Percentiles rank a stretch among this genome's conserved stretches.
Conservation (phyloP, 129 eudicot genomes). For the Solidago caesia region DNA sequence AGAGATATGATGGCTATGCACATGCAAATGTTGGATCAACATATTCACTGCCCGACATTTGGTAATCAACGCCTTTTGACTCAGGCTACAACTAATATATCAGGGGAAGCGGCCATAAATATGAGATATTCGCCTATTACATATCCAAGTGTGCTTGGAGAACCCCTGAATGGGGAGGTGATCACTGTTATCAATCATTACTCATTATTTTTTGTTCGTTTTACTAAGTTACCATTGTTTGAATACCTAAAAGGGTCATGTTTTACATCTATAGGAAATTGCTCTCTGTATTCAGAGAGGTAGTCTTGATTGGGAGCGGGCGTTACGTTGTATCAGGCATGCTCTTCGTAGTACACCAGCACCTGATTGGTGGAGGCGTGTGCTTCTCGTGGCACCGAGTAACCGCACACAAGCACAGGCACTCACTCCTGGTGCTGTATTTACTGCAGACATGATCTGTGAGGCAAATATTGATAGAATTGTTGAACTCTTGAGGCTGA, state of each 20-base stretch:
- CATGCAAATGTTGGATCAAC: slow-evolving; percentile 98
- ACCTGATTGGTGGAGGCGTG: slow-evolving; percentile 98
- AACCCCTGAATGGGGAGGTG: slow-evolving; percentile 99
- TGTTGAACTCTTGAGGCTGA: slow-evolving; percentile 79
- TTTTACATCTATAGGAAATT: slow-evolving; percentile 61
- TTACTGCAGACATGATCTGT: slow-evolving; percentile 90
- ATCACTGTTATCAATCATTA: slow-evolving; percentile 26
- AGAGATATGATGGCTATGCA: slow-evolving; percentile 97
- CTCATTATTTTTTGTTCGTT: slow-evolving; percentile 5
- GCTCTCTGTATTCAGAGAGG: slow-evolving; percentile 84
- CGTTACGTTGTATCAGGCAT: slow-evolving; percentile 84
- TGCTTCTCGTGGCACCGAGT: slow-evolving; percentile 88
- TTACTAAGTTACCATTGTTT: slow-evolving; percentile 12
- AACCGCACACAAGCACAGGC: slow-evolving; percentile 60
- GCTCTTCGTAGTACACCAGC: slow-evolving; percentile 96
- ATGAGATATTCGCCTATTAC: slow-evolving; percentile 95
- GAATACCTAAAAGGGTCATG: slow-evolving; percentile 1
- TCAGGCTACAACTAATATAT: slow-evolving; percentile 59
- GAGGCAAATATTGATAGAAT: slow-evolving; percentile 93
- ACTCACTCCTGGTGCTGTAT: slow-evolving; percentile 91
- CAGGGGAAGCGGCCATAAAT: slow-evolving; percentile 67
- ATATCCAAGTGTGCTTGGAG: slow-evolving; percentile 98
- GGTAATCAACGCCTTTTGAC: slow-evolving; percentile 84
- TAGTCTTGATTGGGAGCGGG: slow-evolving; percentile 93
- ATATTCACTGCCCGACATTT: slow-evolving; percentile 94